A percentile compares a stretch with the other conserved stretches of the same genome.
phyloP scores from a whole-genome alignment of 345 rosid genomes.

The Brassica carinata region DNA sequence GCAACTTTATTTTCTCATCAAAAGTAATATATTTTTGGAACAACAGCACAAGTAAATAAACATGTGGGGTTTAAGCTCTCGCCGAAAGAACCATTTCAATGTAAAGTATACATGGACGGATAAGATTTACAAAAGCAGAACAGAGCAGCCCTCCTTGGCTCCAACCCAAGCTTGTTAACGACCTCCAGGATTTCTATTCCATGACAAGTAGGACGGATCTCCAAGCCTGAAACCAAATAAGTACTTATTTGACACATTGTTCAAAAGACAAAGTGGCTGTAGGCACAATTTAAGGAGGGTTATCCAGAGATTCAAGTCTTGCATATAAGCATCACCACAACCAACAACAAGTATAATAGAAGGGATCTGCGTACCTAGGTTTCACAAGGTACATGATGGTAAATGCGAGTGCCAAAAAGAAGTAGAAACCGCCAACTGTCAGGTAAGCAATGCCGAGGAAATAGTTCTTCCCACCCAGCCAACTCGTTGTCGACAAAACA shows the following conservation, averaged over 20 bases:
- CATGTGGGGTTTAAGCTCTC: constrained; percentile 12
- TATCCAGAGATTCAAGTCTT: neutral
- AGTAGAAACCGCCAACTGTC: constrained; percentile 86
- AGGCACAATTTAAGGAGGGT: neutral
- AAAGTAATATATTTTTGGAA: constrained; percentile 15
- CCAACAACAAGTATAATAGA: constrained; percentile 8
- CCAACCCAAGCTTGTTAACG: constrained; percentile 38
- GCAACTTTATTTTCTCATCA: constrained; percentile 10
- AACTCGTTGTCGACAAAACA: constrained; percentile 94
- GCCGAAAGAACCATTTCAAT: constrained; percentile 13
- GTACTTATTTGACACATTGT: constrained; percentile 6
- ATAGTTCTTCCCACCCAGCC: constrained; percentile 99
- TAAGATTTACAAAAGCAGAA: constrained; percentile 32
- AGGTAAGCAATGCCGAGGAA: constrained; percentile 97
- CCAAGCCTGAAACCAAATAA: constrained; percentile 64
- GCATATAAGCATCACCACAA: constrained; percentile 15
- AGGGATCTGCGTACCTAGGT: constrained; percentile 66
- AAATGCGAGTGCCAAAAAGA: constrained; percentile 82
- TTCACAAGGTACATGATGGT: constrained; percentile 79
- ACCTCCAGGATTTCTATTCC: constrained; percentile 89
- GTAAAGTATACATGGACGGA: constrained; percentile 26
- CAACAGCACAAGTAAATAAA: constrained; percentile 24
- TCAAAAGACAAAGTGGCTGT: neutral
- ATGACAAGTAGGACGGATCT: constrained; percentile 93
- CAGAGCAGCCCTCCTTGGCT: neutral